Percentiles rank a stretch among this genome's conserved stretches.
These are phyloP conservation scores for Colletotrichum sp. DNA, from an alignment of 2,329 filamentous ascomycete genomes.

Conservation along the genomic window DNA sequence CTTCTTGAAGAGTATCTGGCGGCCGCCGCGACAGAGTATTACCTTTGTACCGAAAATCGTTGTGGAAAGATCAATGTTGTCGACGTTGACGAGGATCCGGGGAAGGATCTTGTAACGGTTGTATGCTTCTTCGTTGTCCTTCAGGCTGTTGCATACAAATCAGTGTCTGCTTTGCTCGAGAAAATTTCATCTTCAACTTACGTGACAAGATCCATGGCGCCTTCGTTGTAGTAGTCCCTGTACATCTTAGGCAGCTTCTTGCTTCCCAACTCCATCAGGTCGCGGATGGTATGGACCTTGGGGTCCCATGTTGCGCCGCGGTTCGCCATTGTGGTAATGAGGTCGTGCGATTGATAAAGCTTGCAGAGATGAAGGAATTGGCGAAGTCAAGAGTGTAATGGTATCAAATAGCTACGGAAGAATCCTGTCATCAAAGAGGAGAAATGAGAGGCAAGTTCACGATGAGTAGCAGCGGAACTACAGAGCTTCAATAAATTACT, in stretches of 20 bases:
- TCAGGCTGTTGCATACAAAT: conserved; percentile 27
- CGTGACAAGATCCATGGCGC: conserved; percentile 59
- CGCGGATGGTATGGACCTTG: conserved; percentile 25
- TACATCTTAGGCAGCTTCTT: conserved; percentile 43
- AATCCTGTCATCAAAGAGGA: background rate
- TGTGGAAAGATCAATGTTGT: conserved; percentile 41
- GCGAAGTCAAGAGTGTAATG: background rate
- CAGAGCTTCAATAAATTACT: background rate
- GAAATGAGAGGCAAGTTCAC: background rate
- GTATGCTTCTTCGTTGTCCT: conserved; percentile 59
- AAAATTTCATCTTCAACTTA: conserved; percentile 2
- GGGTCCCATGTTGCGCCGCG: conserved; percentile 14
- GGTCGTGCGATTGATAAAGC: background rate
- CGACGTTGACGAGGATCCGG: conserved; percentile 46
- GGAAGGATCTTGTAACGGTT: conserved; percentile 54
- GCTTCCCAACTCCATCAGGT: conserved; percentile 43
- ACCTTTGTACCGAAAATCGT: conserved; percentile 45
- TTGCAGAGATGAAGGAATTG: rapidly evolving
- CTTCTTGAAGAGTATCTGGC: rapidly evolving
- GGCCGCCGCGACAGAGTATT: background rate
- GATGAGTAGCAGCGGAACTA: background rate
- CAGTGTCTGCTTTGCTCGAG: rapidly evolving
- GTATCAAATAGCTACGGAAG: background rate
- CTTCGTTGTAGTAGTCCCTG: conserved; percentile 62
- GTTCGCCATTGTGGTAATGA: conserved; percentile 1